Evolutionary conservation across 768 basidiomycete species (phyloP).

Genomic region (Tylopilus sp.): DNA sequence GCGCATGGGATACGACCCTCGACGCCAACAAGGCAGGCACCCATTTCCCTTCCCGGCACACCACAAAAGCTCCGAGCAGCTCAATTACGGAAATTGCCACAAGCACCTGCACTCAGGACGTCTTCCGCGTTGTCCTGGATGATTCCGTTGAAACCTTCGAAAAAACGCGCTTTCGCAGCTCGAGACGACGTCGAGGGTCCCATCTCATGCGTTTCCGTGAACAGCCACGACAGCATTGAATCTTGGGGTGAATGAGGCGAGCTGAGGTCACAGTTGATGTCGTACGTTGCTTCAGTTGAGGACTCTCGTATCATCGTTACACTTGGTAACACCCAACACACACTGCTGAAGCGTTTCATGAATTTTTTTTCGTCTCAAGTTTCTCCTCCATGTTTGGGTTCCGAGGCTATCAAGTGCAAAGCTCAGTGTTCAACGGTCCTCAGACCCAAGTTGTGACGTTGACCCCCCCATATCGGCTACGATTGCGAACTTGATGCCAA

Average conservation of each 20-base stretch:
- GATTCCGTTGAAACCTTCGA: slow-evolving; percentile 16
- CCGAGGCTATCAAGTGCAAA: neutral
- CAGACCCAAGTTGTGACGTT: neutral
- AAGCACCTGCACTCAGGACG: slow-evolving; percentile 14
- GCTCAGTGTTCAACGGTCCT: neutral
- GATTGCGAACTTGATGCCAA: neutral
- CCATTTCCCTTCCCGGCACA: slow-evolving; percentile 19
- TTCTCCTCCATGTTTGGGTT: too few relatives aligned
- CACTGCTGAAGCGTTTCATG: neutral
- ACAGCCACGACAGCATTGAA: slow-evolving; percentile 35
- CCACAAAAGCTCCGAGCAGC: slow-evolving; percentile 26
- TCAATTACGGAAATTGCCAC: slow-evolving; percentile 6
- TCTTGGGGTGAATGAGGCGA: slow-evolving; percentile 30
- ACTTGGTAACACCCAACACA: neutral
- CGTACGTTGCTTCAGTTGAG: slow-evolving; percentile 5
- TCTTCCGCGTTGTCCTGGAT: slow-evolving; percentile 30
- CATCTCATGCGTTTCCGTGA: slow-evolving; percentile 5
- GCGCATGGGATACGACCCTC: slow-evolving; percentile 2
- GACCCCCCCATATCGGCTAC: neutral
- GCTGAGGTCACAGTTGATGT: neutral
- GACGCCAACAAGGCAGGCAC: slow-evolving; percentile 22
- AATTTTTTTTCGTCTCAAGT: too few relatives aligned
- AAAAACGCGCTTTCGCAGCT: slow-evolving; percentile 1
- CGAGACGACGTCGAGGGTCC: slow-evolving; percentile 5
- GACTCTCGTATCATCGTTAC: slow-evolving; percentile 16